Percentiles rank a stretch among this genome's conserved stretches.
Conservation (phyloP, 192 early-diverging fungal species). For the Backusella mclennaniae region DNA sequence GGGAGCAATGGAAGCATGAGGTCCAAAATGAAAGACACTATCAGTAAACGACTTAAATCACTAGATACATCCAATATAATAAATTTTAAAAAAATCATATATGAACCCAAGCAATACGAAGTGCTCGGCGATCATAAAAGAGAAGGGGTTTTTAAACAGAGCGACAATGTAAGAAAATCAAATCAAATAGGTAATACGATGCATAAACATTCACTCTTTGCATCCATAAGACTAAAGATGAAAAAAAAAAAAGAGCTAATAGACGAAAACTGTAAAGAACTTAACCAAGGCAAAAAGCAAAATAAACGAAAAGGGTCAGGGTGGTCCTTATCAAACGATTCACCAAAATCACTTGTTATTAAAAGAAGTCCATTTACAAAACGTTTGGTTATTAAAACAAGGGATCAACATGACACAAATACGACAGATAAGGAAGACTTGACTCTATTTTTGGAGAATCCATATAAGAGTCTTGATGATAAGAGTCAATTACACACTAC, state of each 20-base stretch:
- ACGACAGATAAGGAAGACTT: background rate
- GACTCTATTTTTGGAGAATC: background rate
- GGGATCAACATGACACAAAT: background rate
- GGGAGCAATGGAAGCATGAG: background rate
- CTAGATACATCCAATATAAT: background rate
- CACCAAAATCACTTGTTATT: background rate
- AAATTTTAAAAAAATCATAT: background rate
- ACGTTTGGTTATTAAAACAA: background rate
- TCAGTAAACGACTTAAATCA: background rate
- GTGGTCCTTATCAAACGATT: background rate
- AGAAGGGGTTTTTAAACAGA: background rate
- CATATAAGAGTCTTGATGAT: background rate
- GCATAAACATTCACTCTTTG: no score
- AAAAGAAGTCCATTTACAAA: background rate
- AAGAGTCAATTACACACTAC: background rate
- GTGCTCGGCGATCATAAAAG: background rate
- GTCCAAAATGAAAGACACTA: background rate
- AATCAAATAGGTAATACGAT: background rate
- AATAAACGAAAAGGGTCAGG: background rate
- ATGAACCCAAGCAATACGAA: background rate
- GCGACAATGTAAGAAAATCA: background rate
- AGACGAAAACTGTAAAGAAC: background rate
- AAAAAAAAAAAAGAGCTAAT: background rate
- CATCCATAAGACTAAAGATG: background rate
- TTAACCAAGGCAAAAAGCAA: background rate